Evolutionary conservation across 1,284 basidiomycete species (phyloP), one percentile per base, ranked within the genome.

Genomic region (Puccinia brachypodii): DNA sequence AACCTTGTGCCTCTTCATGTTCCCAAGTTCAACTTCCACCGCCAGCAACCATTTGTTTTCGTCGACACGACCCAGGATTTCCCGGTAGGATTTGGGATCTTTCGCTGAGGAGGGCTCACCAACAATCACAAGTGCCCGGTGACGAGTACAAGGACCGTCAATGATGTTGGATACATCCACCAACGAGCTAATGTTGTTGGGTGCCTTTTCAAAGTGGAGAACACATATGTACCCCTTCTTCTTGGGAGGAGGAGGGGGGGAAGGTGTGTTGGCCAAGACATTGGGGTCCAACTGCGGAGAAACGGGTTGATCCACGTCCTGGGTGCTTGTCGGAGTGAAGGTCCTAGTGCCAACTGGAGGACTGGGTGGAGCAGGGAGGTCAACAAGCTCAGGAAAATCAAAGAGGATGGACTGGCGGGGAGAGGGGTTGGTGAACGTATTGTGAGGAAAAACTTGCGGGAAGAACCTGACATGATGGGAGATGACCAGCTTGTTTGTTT

Each of bases 191-290:
- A 73, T 73, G 47, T 73, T 22, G 3, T 73, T 73, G 6, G 69
- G 69, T 3, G 69, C 69, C 7, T 38, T 38, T 3, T 36, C 31
- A 66, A 16, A 66, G 4, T 3, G 25, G 7, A 22, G 66, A 25
- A 69, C 66, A 44, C 42, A 44, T 1, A 9, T 33, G 22, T 69
- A 69, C 13, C 66, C 66, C 40, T 69, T 69, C 42, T 69, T 69
- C 22, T 42, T n/a, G 3, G 38, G 28, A 36, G 33, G 22, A 38
- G 19, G 2, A n/a, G 33, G 14, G 16, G n/a, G 62, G 28, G 6
- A 28, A 19, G 22, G 38, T 42, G 33, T 2, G 9, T 19, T n/a
- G 19, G 31, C 6, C 13, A 19, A 25, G 33, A 19, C n/a, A n/a
- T n/a, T n/a, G n/a, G n/a, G n/a, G n/a, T n/a, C n/a, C n/a, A n/a